phyloP scores from a whole-genome alignment of 345 rosid species.

The Citrus glauca region DNA sequence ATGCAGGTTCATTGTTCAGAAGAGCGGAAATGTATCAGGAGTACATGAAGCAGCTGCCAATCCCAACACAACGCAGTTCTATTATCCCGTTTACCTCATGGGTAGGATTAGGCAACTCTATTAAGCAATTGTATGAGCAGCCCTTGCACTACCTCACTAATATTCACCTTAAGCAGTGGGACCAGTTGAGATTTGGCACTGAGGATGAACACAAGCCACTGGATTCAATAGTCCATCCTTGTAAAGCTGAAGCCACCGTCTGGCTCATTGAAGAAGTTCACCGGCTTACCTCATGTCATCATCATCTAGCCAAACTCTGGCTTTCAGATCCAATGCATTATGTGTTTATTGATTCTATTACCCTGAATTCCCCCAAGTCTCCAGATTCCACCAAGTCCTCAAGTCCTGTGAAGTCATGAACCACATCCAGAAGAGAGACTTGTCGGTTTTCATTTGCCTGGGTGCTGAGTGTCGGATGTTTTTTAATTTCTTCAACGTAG shows the following conservation, averaged over 20 bases:
- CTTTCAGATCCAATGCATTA: constrained; percentile 52
- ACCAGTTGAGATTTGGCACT: constrained; percentile 48
- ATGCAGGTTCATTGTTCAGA: constrained; percentile 37
- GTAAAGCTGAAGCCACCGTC: constrained; percentile 77
- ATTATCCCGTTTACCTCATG: constrained; percentile 71
- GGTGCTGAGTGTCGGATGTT: not conserved
- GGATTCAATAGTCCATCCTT: constrained; percentile 68
- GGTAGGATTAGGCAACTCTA: constrained; percentile 70
- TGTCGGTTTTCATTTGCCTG: not conserved
- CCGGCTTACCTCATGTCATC: constrained; percentile 58
- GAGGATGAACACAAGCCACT: constrained; percentile 48
- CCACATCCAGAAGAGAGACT: not conserved
- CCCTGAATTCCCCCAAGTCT: constrained; percentile 23
- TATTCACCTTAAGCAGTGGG: constrained; percentile 64
- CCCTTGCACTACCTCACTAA: constrained; percentile 92
- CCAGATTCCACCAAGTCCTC: not conserved
- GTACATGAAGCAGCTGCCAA: constrained; percentile 65
- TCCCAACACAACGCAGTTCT: constrained; percentile 66
- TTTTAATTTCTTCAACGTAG: not conserved
- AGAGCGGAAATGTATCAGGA: constrained; percentile 80
- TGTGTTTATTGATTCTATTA: constrained; percentile 52
- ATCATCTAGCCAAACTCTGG: constrained; percentile 68
- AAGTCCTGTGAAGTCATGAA: constrained; percentile 1
- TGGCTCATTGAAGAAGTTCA: constrained; percentile 88
- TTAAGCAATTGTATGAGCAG: constrained; percentile 69